These are phyloP conservation scores for Apiospora sp. DNA, from an alignment of 2,329 filamentous ascomycete species.

Conservation along the genomic window DNA sequence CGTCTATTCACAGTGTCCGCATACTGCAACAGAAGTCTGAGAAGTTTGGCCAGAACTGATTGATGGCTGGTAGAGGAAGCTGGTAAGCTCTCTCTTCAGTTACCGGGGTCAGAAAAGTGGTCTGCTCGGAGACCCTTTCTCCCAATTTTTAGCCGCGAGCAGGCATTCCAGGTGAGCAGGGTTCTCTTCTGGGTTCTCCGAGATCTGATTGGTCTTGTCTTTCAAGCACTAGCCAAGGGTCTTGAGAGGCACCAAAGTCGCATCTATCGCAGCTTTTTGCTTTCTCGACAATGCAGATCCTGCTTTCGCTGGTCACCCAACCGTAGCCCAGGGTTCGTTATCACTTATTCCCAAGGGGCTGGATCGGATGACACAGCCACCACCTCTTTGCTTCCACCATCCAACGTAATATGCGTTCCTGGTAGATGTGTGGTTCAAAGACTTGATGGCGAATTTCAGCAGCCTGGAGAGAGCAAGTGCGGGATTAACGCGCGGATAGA, in stretches of 20 bases:
- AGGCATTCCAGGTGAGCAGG: constrained; percentile 41
- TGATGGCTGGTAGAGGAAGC: neutral
- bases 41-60: neutral
- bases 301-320: constrained; percentile 10
- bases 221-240: constrained; percentile 31
- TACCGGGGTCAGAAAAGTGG: neutral
- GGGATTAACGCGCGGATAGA: constrained; percentile 32
- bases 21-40: neutral
- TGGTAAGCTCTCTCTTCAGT: constrained; percentile 12
- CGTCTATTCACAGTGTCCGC: constrained; percentile 13
- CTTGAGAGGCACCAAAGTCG: constrained; percentile 3
- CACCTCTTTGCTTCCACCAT: neutral
- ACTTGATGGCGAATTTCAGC: neutral
- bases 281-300: constrained; percentile 3
- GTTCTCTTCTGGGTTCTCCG: too few species aligned
- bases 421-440: neutral
- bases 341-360: constrained; percentile 15
- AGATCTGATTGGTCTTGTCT: constrained; percentile 36
- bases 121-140: constrained; percentile 28
- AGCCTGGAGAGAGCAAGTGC: constrained; percentile 28
- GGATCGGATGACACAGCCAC: constrained; percentile 12
- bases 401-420: constrained; percentile 14
- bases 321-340: neutral
- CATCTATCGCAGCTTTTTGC: constrained; percentile 3
- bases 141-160: constrained; percentile 40